These are phyloP conservation scores for Prunus mira DNA, from an alignment of 306 rosid species.

Conservation along the genomic window DNA sequence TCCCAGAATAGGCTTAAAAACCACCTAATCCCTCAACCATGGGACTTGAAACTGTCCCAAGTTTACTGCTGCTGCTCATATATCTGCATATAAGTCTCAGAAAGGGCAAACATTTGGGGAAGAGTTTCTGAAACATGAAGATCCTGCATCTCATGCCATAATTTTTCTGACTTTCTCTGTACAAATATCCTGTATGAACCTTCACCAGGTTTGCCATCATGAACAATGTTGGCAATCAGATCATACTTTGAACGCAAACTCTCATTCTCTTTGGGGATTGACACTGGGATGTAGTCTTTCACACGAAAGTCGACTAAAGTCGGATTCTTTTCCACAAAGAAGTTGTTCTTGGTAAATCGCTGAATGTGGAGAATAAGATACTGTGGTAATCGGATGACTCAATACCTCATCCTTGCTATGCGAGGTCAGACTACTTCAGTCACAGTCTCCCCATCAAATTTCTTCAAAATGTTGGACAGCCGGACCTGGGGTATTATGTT, in stretches of 20 bases:
- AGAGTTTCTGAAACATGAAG: constrained; percentile 88
- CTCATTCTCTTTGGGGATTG: constrained; percentile 68
- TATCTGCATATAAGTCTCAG: constrained; percentile 93
- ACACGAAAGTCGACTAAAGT: constrained; percentile 94
- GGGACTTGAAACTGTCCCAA: constrained; percentile 3
- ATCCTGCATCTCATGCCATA: constrained; percentile 97
- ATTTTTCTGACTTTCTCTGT: constrained; percentile 83
- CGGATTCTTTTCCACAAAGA: constrained; percentile 96
- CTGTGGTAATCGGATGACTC: constrained; percentile 77
- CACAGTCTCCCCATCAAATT: constrained; percentile 90
- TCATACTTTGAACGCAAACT: constrained; percentile 75
- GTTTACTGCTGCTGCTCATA: constrained; percentile 79
- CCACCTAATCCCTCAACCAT: not conserved
- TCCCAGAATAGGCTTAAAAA: not conserved
- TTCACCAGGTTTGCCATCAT: constrained; percentile 90
- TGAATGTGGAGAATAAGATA: constrained; percentile 89
- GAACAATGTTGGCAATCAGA: constrained; percentile 86
- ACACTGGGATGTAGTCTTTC: constrained; percentile 92
- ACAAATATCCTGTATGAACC: constrained; percentile 89
- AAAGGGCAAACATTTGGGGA: constrained; percentile 93
- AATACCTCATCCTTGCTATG: constrained; percentile 82
- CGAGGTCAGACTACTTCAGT: constrained; percentile 95
- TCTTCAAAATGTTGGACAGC: constrained; percentile 86
- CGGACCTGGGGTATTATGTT: constrained; percentile 93
- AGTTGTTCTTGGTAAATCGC: constrained; percentile 90